Conservation (phyloP, 257 asterid species). For the Solanum habrochaites region DNA sequence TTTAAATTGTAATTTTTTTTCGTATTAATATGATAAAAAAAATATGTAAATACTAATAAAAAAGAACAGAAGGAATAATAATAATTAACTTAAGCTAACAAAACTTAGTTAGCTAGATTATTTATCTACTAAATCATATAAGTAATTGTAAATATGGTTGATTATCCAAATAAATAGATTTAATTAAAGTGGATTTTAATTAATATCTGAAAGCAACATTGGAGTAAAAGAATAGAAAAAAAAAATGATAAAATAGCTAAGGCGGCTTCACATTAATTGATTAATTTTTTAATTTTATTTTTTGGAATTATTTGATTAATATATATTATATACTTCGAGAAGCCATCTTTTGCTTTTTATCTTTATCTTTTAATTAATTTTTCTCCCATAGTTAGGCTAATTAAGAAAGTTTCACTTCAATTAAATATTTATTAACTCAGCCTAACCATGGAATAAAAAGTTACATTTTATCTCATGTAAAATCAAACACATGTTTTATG, state of each 20-base stretch:
- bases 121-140: background rate
- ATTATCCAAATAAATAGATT: background rate
- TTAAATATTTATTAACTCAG: background rate
- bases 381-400: background rate
- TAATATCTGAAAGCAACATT: background rate
- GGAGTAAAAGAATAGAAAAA: background rate
- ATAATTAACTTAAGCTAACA: background rate
- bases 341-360: background rate
- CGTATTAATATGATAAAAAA: no score
- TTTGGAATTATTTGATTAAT: background rate
- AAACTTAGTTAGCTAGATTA: no score
- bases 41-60: no score
- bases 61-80: no score
- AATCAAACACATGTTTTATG: background rate
- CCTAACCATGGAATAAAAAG: background rate
- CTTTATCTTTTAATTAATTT: background rate
- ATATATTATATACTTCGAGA: background rate
- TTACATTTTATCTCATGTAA: background rate
- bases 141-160: background rate
- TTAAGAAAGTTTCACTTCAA: background rate
- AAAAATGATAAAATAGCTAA: no score
- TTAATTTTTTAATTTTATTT: no score
- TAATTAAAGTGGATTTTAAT: background rate
- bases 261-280: background rate
- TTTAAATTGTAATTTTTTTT: no score